Base-by-base conservation (phyloP, 2,329 filamentous ascomycete genomes). In the Nothopassalora personata region DNA sequence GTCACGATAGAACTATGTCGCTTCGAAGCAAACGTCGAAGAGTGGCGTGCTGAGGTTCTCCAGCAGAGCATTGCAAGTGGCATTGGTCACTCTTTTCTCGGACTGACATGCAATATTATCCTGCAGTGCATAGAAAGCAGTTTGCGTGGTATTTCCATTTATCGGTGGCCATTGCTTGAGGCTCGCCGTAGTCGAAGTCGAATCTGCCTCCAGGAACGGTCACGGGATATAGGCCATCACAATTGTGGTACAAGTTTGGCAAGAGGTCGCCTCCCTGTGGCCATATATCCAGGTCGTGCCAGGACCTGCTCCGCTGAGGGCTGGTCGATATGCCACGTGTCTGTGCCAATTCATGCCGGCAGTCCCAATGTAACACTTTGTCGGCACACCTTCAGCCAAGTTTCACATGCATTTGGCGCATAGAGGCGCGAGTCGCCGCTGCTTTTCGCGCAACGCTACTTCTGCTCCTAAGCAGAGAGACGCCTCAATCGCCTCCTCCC, bases 121-220 rank as follows among this genome's bases (percentile, higher is more conserved):
- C 11, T 31, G 13, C 1, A 49, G 13, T 19, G 34, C 19, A n/a
- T n/a, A 36, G n/a, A 53, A 43, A 9, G 59, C 59, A n/a, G 28
- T 53, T 28, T 23, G 7, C 18, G 59, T 58, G 27, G 47, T 45
- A 10, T 34, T 53, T 7, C 65, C 65, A 19, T 61, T 61, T 60
- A 31, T 66, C 60, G 4, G 65, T 62, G 4, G 50, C 19, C 1
- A 48, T 19, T 13, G 45, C 11, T 1, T 58, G 48, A 3, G 63
- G 31, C 10, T 43, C 59, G 3, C 30, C 56, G 52, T 64, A 68
- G 47, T 67, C 61, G n/a, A 66, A 57, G 18, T 60, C 66, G 36
- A 68, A 68, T 2, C 66, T 64, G 30, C 60, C 59, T 10, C 58
- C 66, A 7, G 53, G 56, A 1, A 68, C 56, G 15, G 62, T 30